A percentile compares a stretch with the other conserved stretches of the same genome.
Conservation (phyloP, 768 basidiomycete species). For the Mycena polygramma region DNA sequence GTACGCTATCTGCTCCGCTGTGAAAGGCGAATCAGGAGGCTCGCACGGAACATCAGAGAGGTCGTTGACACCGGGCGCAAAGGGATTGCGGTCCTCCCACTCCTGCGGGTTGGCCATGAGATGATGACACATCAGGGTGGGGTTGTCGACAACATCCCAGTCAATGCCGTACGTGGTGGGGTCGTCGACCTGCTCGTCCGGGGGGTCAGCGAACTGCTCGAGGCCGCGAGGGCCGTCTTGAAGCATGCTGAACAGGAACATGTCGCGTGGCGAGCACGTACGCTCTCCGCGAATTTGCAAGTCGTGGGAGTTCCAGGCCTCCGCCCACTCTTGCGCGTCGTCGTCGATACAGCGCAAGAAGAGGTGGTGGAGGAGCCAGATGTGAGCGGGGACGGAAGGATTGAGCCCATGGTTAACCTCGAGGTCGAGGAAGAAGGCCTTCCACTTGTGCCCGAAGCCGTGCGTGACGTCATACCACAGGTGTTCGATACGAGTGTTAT, state of each 20-base stretch:
- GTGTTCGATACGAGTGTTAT: constrained; percentile 55
- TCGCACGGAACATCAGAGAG: constrained; percentile 4
- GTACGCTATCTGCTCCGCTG: constrained; percentile 3
- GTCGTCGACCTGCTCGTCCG: constrained; percentile 13
- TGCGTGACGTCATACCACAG: constrained; percentile 55
- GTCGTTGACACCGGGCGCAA: neutral
- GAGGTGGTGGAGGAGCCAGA: constrained; percentile 52
- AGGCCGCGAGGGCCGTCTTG: constrained; percentile 35
- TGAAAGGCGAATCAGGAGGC: constrained; percentile 4
- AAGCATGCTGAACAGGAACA: constrained; percentile 37
- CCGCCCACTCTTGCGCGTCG: constrained; percentile 48
- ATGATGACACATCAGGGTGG: constrained; percentile 23
- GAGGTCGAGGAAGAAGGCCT: constrained; percentile 51
- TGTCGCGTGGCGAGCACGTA: constrained; percentile 30
- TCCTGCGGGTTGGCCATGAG: constrained; percentile 28
- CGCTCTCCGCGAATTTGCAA: constrained; percentile 3
- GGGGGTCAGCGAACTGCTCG: neutral
- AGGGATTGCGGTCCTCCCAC: constrained; percentile 24
- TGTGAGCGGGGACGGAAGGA: constrained; percentile 43
- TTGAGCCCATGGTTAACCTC: constrained; percentile 48
- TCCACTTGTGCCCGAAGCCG: constrained; percentile 54
- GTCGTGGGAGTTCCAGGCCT: constrained; percentile 52
- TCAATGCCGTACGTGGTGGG: constrained; percentile 30
- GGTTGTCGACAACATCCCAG: constrained; percentile 32
- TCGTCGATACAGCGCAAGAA: constrained; percentile 50